Percentiles rank a stretch among this genome's conserved stretches.
These are phyloP conservation scores for Talaromyces sp. DNA, from an alignment of 2,329 filamentous ascomycete species.

Conservation along the genomic window DNA sequence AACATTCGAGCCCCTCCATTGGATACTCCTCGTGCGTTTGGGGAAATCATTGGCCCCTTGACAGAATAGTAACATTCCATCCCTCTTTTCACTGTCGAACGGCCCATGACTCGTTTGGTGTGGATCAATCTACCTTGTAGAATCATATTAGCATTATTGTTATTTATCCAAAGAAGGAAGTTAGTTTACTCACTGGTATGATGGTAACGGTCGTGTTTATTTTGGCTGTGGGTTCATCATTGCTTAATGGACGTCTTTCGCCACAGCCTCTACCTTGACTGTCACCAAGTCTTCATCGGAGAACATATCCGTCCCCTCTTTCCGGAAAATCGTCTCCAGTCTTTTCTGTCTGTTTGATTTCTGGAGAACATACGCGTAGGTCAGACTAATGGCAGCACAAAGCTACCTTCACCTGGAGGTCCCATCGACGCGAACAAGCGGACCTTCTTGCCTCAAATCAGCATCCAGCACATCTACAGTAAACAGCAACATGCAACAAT, in stretches of 20 bases:
- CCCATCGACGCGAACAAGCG: neutral
- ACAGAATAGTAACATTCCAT: constrained; percentile 3
- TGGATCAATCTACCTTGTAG: neutral
- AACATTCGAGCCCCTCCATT: neutral
- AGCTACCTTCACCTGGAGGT: neutral
- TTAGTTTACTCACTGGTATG: constrained; percentile 6
- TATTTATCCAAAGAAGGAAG: constrained; percentile 11
- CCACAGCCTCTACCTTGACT: neutral
- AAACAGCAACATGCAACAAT: constrained; percentile 11
- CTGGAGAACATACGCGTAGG: neutral
- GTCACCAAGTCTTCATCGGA: neutral
- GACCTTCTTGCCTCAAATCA: neutral
- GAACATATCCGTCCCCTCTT: neutral
- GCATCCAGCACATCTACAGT: neutral
- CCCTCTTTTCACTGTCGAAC: neutral
- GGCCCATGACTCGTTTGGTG: neutral
- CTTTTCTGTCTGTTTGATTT: neutral
- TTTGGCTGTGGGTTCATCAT: neutral
- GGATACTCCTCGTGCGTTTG: neutral
- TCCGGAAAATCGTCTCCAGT: neutral
- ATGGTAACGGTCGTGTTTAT: neutral
- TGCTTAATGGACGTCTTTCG: neutral
- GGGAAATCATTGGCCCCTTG: neutral
- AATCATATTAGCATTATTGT: constrained; percentile 3
- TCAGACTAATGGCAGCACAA: neutral